phyloP scores from a whole-genome alignment of 192 early-diverging fungal genomes.

The Helicostylum pulchrum region DNA sequence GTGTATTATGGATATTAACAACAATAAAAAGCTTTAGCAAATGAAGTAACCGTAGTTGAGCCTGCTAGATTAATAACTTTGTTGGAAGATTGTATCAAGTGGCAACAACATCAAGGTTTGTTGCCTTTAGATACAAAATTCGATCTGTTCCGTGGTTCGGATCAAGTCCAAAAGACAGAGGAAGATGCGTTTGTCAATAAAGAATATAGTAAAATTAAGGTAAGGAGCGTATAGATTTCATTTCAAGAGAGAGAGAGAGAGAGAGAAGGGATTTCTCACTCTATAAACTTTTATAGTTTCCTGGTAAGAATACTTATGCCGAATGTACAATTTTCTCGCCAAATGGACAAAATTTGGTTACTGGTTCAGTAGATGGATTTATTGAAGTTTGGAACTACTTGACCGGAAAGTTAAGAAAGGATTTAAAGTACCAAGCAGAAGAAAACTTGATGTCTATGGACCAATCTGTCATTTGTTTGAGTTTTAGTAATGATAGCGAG shows the following conservation, averaged over 20 bases:
- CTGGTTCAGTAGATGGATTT: conserved; percentile 91
- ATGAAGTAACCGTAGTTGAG: conserved; percentile 72
- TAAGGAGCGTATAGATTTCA: conserved; percentile 15
- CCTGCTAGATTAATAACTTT: conserved; percentile 80
- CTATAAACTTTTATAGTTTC: conserved; percentile 55
- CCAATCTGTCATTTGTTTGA: conserved; percentile 71
- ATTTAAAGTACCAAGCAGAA: conserved; percentile 89
- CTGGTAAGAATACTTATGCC: conserved; percentile 74
- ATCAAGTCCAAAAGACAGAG: conserved; percentile 53
- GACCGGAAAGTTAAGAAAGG: conserved; percentile 85
- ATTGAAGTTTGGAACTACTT: conserved; percentile 94
- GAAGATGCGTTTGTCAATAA: conserved; percentile 70
- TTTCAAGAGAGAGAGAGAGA: not conserved
- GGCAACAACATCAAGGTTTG: conserved; percentile 83
- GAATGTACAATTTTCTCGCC: conserved; percentile 79
- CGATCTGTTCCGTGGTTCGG: conserved; percentile 77
- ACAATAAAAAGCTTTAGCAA: conserved; percentile 39
- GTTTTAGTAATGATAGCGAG: conserved; percentile 75
- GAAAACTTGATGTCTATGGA: conserved; percentile 94
- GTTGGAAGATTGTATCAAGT: conserved; percentile 84
- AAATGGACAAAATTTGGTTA: conserved; percentile 79
- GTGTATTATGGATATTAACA: not conserved
- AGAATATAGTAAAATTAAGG: conserved; percentile 79
- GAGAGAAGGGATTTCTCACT: not conserved
- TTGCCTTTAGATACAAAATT: conserved; percentile 63